phyloP scores from a whole-genome alignment of 345 rosid species.

The Aegle marmelos region DNA sequence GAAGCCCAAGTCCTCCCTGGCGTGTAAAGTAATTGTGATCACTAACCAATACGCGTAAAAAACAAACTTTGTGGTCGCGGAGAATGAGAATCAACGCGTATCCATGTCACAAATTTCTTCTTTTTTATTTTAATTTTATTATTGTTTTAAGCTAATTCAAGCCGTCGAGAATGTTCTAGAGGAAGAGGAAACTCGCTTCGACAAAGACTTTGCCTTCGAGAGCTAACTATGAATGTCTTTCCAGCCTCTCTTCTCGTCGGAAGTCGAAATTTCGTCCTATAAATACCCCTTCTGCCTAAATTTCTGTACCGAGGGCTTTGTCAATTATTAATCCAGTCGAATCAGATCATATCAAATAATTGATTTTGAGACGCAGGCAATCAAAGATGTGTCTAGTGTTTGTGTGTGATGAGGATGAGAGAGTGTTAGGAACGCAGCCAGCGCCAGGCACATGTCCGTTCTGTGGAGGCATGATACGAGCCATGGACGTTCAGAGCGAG shows the following conservation, averaged over 20 bases:
- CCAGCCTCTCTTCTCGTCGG: not conserved
- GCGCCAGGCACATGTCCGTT: slow-evolving; percentile 91
- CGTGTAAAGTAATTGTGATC: too few relatives aligned
- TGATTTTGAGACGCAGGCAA: not conserved
- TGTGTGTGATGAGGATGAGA: slow-evolving; percentile 87
- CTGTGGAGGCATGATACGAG: slow-evolving; percentile 83
- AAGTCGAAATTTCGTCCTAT: not conserved
- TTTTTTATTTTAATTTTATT: too few relatives aligned
- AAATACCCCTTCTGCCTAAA: not conserved
- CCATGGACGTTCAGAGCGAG: slow-evolving; percentile 65
- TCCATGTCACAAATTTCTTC: not conserved
- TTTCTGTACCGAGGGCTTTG: not conserved
- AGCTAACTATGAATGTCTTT: not conserved
- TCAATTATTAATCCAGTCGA: not conserved
- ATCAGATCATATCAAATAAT: too few relatives aligned
- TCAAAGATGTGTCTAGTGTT: slow-evolving; percentile 81
- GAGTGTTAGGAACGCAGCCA: slow-evolving; percentile 62
- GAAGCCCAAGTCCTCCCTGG: too few relatives aligned
- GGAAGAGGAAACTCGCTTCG: not conserved
- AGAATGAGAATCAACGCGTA: not conserved
- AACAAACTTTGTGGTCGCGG: not conserved
- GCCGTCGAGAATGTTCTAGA: not conserved
- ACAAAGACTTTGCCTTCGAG: not conserved
- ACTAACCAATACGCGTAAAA: not conserved
- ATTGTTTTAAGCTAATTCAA: not conserved